A percentile compares a stretch with the other conserved stretches of the same genome.
These are phyloP conservation scores for Venturia pyrina DNA, from an alignment of 2,329 filamentous ascomycete species.

Conservation along the genomic window DNA sequence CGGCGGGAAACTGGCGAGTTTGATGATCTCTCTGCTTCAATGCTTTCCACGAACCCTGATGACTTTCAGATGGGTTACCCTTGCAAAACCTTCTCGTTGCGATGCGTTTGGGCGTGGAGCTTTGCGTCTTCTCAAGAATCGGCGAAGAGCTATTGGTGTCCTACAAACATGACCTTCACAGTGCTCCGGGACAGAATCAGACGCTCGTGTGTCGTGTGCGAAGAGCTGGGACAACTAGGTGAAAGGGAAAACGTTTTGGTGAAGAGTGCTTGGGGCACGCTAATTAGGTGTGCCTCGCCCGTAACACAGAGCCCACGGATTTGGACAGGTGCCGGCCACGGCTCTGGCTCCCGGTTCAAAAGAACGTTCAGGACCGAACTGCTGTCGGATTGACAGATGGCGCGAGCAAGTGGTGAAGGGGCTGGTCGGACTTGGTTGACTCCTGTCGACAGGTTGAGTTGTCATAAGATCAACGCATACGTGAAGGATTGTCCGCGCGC, in stretches of 20 bases:
- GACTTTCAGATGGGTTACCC: not conserved
- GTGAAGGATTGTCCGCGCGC: not conserved
- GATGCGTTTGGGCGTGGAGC: not conserved
- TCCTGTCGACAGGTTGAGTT: not conserved
- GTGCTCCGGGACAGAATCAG: not conserved
- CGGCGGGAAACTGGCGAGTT: not conserved
- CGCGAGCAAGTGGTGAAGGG: not conserved
- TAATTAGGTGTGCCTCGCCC: slow-evolving; percentile 4
- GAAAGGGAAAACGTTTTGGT: slow-evolving; percentile 1
- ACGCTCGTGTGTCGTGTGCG: not conserved
- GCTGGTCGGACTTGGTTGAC: not conserved
- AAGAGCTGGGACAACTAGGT: slow-evolving; percentile 4
- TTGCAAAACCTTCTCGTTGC: not conserved
- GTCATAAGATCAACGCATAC: not conserved
- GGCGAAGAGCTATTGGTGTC: not conserved
- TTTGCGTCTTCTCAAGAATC: not conserved
- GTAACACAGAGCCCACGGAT: slow-evolving; percentile 1
- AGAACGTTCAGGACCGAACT: not conserved
- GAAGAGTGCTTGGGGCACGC: slow-evolving; percentile 9
- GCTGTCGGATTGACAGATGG: not conserved
- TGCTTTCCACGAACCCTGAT: not conserved
- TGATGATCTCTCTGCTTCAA: not conserved
- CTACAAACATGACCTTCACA: not conserved
- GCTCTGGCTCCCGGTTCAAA: not conserved
- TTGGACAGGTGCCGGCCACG: slow-evolving; percentile 5